Percentiles rank a stretch among this genome's conserved stretches.
Conservation (phyloP, 495 filamentous ascomycete genomes). For the Penicillium odoratum region DNA sequence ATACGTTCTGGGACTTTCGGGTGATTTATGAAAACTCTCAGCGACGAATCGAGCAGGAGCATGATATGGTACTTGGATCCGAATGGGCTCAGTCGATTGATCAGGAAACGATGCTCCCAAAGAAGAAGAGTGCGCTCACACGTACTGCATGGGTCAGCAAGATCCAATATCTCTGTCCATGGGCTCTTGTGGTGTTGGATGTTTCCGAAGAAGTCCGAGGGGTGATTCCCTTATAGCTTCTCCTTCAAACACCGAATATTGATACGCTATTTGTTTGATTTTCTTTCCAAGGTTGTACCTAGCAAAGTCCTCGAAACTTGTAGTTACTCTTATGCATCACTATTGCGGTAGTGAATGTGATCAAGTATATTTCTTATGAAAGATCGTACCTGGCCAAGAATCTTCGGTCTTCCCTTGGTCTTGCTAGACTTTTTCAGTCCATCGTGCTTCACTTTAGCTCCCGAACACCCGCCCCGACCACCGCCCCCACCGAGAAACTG, state of each 20-base stretch:
- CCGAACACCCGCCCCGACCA: slow-evolving; percentile 23
- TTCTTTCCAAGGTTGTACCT: too few species aligned
- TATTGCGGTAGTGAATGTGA: not conserved
- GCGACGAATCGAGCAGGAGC: not conserved
- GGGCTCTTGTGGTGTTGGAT: slow-evolving; percentile 1
- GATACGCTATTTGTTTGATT: too few species aligned
- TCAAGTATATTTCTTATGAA: not conserved
- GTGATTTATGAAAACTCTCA: not conserved
- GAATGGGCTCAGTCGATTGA: not conserved
- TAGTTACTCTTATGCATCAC: too few species aligned
- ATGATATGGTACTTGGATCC: not conserved
- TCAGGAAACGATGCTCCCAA: not conserved
- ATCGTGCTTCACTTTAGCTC: slow-evolving; percentile 49
- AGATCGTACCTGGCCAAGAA: slow-evolving; percentile 61
- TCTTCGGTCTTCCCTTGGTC: slow-evolving; percentile 74
- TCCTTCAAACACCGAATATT: too few species aligned
- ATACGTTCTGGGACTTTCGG: not conserved
- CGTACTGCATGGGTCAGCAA: too few species aligned
- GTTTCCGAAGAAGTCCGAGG: not conserved
- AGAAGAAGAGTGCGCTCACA: not conserved
- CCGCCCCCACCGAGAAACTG: slow-evolving; percentile 65
- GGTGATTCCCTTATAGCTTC: not conserved
- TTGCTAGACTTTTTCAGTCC: slow-evolving; percentile 79
- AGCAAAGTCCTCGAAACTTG: not conserved
- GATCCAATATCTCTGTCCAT: not conserved